A percentile compares a stretch with the other conserved stretches of the same genome.
phyloP scores from a whole-genome alignment of 192 early-diverging fungal species.

The Borealophlyctis nickersoniae region DNA sequence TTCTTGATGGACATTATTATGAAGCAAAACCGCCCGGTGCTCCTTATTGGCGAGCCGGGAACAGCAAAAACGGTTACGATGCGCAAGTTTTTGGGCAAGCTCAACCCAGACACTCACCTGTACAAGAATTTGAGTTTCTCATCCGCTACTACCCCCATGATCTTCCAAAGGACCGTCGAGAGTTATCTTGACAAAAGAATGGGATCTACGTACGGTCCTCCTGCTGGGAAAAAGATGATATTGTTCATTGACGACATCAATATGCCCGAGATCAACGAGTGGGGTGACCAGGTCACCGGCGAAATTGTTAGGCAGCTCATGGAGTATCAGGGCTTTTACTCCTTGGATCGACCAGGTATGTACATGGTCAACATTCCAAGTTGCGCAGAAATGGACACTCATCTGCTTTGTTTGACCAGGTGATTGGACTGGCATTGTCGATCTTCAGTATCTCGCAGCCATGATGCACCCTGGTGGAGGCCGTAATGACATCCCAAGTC shows the following conservation, averaged over 20 bases:
- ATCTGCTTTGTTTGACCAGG: conserved; percentile 17
- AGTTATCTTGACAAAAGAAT: conserved; percentile 65
- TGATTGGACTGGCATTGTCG: conserved; percentile 66
- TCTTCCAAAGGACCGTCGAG: conserved; percentile 61
- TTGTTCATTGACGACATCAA: conserved; percentile 66
- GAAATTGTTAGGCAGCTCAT: conserved; percentile 62
- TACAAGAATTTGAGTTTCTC: conserved; percentile 59
- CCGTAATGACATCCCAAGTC: conserved; percentile 60
- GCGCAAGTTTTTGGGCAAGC: conserved; percentile 54
- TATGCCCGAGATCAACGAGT: conserved; percentile 70
- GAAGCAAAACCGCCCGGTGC: conserved; percentile 55
- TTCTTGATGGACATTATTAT: conserved; percentile 57
- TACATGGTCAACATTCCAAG: neutral
- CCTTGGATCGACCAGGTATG: conserved; percentile 54
- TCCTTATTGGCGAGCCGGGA: conserved; percentile 64
- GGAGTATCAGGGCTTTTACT: conserved; percentile 66
- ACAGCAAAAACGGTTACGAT: conserved; percentile 65
- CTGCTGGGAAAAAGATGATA: conserved; percentile 65
- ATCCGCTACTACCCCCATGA: conserved; percentile 64
- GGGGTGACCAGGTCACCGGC: conserved; percentile 65
- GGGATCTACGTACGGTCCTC: conserved; percentile 65
- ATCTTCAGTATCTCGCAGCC: conserved; percentile 56
- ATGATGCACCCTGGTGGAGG: conserved; percentile 72
- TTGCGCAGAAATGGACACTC: neutral
- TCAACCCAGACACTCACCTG: conserved; percentile 60